Conservation (phyloP, 2,329 filamentous ascomycete genomes). For the Talaromyces islandicus region DNA sequence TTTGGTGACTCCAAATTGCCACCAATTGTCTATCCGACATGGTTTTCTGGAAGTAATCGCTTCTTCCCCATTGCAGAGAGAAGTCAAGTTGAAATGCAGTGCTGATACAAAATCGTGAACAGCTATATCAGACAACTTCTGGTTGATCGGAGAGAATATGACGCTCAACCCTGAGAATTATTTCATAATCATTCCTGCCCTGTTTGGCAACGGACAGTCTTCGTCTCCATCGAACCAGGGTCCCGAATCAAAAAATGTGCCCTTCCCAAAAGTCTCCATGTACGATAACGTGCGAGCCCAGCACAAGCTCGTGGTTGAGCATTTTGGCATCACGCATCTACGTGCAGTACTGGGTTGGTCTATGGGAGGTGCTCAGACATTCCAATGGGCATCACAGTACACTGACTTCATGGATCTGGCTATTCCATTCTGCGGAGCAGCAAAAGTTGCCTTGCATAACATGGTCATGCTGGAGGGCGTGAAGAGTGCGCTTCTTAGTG, state of each 20-base stretch:
- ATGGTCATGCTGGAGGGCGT: constrained; percentile 63
- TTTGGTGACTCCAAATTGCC: constrained; percentile 59
- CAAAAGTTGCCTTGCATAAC: constrained; percentile 61
- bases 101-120: constrained; percentile 13
- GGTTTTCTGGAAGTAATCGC: constrained; percentile 58
- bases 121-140: constrained; percentile 65
- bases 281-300: constrained; percentile 67
- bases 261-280: constrained; percentile 59
- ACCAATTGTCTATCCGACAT: constrained; percentile 69
- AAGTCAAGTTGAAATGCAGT: neutral
- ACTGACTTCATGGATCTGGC: constrained; percentile 61
- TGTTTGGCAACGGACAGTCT: constrained; percentile 65
- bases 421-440: constrained; percentile 61
- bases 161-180: constrained; percentile 59
- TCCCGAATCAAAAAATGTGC: constrained; percentile 31
- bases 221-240: constrained; percentile 60
- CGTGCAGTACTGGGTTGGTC: constrained; percentile 62
- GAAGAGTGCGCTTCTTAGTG: constrained; percentile 54
- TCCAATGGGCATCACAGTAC: constrained; percentile 58
- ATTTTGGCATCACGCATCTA: constrained; percentile 55
- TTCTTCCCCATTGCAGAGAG: neutral
- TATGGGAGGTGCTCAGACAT: constrained; percentile 64
- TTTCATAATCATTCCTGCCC: constrained; percentile 62
- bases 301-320: constrained; percentile 59
- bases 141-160: constrained; percentile 63